Evolutionary conservation across 2,329 filamentous ascomycete species (phyloP), one percentile per base, ranked within the genome.

Genomic region (Penicillium sp.): DNA sequence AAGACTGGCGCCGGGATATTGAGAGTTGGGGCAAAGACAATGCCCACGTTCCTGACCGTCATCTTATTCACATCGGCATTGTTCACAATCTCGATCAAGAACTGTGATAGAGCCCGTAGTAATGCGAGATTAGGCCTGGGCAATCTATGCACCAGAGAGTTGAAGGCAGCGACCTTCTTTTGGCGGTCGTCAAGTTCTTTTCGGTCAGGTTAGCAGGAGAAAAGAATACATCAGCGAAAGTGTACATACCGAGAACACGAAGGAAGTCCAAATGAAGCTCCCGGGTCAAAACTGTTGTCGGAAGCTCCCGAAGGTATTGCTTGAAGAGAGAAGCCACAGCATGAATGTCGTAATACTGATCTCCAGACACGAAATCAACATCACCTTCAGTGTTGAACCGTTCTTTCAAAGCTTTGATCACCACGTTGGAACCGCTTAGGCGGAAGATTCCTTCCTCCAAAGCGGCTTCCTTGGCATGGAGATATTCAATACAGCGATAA

Each of bases 1-100:
- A 99, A 97, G 11, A 99, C 88, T 0, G 93, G 92, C 0, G 92
- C 92, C 0, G 94, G 93, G 42, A 99, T 96, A 72, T 97, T 97
- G 52, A 99, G 82, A 0, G 94, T 97, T 0, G 94, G 94, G 16
- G 94, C 96, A 74, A 99, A 99, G 55, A 99, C 93, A 66, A 99
- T 97, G 61, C 94, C 93, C 53, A 99, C 90, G 69, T 99, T 99
- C 63, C 93, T 87, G 51, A 97, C 90, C 11, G 90, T 97, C 94
- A 99, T 99, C 81, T 97, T 97, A 79, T 99, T 99, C 60, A 89
- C 80, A 65, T 90, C 87, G 7, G 91, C 82, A 66, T 97, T 92
- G 74, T 94, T 92, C 69, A 97, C 91, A 66, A 99, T 93, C 68
- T 89, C 88, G 69, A 96, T 90, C 66, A 99, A 77, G 76, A 96